Conservation (phyloP, 352 stramenopile species). For the Globisporangium rhizosaccharum region DNA sequence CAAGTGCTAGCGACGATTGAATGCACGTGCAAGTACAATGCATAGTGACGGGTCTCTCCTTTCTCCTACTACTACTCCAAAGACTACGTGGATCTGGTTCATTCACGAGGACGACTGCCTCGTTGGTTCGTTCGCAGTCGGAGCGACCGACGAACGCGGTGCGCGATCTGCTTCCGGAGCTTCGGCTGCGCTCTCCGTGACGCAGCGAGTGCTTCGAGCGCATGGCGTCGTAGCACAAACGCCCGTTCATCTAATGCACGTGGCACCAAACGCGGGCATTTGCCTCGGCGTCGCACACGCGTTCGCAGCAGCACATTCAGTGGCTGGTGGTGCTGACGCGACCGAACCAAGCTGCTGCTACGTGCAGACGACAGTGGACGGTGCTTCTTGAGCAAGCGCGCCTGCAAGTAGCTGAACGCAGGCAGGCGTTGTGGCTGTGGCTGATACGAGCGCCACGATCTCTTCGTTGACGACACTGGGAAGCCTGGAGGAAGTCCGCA, state of each 20-base stretch:
- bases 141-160: not conserved
- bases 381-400: constrained; percentile 15
- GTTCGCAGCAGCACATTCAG: constrained; percentile 3
- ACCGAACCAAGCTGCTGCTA: constrained; percentile 15
- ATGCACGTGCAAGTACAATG: no score
- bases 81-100: no score
- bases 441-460: no score
- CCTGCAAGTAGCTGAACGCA: constrained; percentile 19
- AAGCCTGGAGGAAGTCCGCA: constrained; percentile 6
- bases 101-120: no score
- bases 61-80: no score
- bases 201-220: constrained; percentile 2
- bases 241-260: not conserved
- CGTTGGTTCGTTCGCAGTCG: no score
- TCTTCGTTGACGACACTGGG: not conserved
- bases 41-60: no score
- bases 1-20: no score
- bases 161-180: not conserved
- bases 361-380: constrained; percentile 13
- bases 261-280: not conserved
- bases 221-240: not conserved
- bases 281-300: not conserved
- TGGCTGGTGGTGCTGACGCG: constrained; percentile 4
- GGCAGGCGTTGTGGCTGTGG: not conserved
- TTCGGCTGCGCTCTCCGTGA: not conserved